Percentiles rank a stretch among this genome's conserved stretches.
Conservation (phyloP, 1,284 basidiomycete species). For the Moesziomyces antarcticus region DNA sequence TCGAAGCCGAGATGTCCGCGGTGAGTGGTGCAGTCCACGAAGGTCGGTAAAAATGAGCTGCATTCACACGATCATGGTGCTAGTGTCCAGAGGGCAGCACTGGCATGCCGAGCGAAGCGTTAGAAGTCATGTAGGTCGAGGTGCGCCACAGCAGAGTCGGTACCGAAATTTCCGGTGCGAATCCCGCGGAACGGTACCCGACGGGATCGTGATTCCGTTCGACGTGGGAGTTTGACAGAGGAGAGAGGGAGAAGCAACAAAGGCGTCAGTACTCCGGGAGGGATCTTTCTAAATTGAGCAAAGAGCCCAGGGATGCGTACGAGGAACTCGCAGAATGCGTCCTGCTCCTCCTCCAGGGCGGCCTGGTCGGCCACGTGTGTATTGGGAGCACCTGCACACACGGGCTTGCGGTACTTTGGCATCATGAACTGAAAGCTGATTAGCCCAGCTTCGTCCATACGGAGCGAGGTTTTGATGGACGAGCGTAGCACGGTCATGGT, state of each 20-base stretch:
- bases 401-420: slow-evolving; percentile 40
- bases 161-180: not conserved
- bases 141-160: no score
- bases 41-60: not conserved
- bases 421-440: slow-evolving; percentile 63
- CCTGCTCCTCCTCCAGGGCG: slow-evolving; percentile 40
- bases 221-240: not conserved
- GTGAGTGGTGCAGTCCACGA: not conserved
- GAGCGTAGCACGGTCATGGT: slow-evolving; percentile 51
- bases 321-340: slow-evolving; percentile 59
- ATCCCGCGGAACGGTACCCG: not conserved
- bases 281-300: no score
- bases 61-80: slow-evolving; percentile 10
- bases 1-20: not conserved
- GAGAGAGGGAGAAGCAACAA: no score
- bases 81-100: slow-evolving; percentile 12
- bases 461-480: slow-evolving; percentile 57
- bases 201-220: no score
- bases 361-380: slow-evolving; percentile 26
- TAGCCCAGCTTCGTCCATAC: slow-evolving; percentile 57
- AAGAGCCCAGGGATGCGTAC: slow-evolving; percentile 10
- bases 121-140: not conserved
- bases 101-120: not conserved
- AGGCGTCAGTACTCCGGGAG: no score
- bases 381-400: slow-evolving; percentile 2